Base-by-base conservation (phyloP, 2,329 filamentous ascomycete genomes). In the Tolypocladium sp. region DNA sequence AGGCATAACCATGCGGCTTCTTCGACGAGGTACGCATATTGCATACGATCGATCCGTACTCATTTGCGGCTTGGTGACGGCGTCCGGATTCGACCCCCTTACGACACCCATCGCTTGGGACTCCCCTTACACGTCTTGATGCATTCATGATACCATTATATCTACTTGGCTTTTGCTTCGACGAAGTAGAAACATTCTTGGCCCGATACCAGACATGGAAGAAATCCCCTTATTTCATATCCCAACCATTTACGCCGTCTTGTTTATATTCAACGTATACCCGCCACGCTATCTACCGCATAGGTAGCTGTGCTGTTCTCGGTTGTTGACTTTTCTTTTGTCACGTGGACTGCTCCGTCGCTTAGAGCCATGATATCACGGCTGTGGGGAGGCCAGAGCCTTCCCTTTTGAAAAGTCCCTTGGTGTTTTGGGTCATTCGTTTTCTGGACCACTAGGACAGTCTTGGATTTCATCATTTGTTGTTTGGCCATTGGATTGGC, bases 1-100 rank as follows among this genome's bases (percentile, higher is more conserved):
- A 86, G 67, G 77, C 83, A 13, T 87, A 73, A 74, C 6, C 13
- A 9, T 22, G 33, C n/a, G 22, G 17, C 20, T 20, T 51, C 57
- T 27, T 22, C 25, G 4, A 30, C 2, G 46, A 33, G 46, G 27
- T 51, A 33, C 20, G 49, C 30, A n/a, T 22, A 3, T 22, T 22
- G n/a, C 30, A 37, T 53, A 30, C 49, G 10, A 35, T n/a, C 5
- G 49, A 37, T 22, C 6, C 20, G 30, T 37, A 13, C 30, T 15
- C 20, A n/a, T 8, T 22, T 35, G 49, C 30, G 8, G 20, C 49
- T 52, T 12, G 3, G 17, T 25, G 20, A 52, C 15, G 8, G 30
- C 20, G 49, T 13, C 20, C 8, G 2, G 17, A 2, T n/a, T 30
- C 4, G 3, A 8, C 20, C 17, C 17, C n/a, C n/a, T 42, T 6